Base-by-base conservation (phyloP, 306 rosid genomes). In the Hippophae rhamnoides region DNA sequence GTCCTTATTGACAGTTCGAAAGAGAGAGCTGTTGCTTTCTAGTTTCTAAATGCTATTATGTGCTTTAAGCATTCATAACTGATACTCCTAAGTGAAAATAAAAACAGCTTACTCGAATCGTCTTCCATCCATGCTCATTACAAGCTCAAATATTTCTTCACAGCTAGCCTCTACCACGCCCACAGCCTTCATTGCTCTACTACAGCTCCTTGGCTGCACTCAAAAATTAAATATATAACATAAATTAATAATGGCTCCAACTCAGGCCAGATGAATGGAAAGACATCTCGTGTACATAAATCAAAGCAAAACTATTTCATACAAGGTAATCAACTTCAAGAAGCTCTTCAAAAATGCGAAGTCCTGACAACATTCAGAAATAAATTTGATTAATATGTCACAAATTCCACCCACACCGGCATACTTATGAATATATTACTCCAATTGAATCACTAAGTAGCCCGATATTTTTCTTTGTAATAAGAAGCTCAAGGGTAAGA, bases 121-220 rank as follows among this genome's bases (percentile, higher is more conserved):
- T 43, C 85, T 86, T 76, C 86, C 94, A 69, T 92, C 99, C 99
- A 92, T 92, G 93, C 99, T 86, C 99, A 92, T 92, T 59, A 92
- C 85, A 77, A 92, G 97, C 82, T 86, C 97, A 74, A 92, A 92
- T 76, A 88, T 77, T 75, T 92, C 94, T 81, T 92, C 99, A 45
- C 99, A 92, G 2, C 85, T 80, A 43, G 95, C 99, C 80, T 88
- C 99, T 80, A 92, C 99, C 56, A 92, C 95, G 65, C 99, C 99
- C 58, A 84, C 99, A 69, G 99, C 99, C 78, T 92, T 92, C 99
- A 92, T 92, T 68, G 99, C 99, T 73, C 89, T 82, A 76, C 99
- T 86, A 70, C 81, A 88, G 76, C 97, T 92, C 86, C 99, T 84
- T 61, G 99, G 99, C 99, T 92, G 78, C 87, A 82, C 18, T 65